phyloP scores from a whole-genome alignment of 2,329 filamentous ascomycete genomes.

The Neodidymelliopsis sp. region DNA sequence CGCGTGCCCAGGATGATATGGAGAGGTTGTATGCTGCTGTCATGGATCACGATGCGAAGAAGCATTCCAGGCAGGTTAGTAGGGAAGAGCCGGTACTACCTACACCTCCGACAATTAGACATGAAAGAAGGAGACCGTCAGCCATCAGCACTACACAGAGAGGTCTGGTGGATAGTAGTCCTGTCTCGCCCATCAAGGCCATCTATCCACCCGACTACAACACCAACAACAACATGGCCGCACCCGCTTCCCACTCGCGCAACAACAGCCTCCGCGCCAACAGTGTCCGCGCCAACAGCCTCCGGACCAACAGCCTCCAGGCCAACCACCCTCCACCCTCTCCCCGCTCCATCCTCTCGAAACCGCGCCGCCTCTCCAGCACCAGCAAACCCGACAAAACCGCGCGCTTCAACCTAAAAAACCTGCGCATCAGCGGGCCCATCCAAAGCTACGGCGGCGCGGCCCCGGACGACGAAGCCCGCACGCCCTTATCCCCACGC shows the following conservation, averaged over 20 bases:
- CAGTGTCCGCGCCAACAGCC: conserved; percentile 1
- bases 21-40: conserved; percentile 92
- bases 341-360: conserved; percentile 48
- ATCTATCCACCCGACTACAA: conserved; percentile 56
- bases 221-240: conserved; percentile 31
- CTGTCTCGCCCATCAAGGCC: conserved; percentile 53
- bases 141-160: conserved; percentile 41
- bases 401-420: conserved; percentile 57
- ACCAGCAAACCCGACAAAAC: conserved; percentile 49
- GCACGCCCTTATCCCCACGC: conserved; percentile 64
- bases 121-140: conserved; percentile 31
- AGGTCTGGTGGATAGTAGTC: conserved; percentile 38
- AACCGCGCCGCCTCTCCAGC: conserved; percentile 46
- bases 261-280: conserved; percentile 14
- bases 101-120: conserved; percentile 3
- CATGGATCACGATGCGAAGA: conserved; percentile 80
- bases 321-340: conserved; percentile 31
- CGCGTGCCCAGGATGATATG: conserved; percentile 80
- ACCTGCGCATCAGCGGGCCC: conserved; percentile 65
- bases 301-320: conserved; percentile 18
- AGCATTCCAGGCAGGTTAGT: conserved; percentile 44
- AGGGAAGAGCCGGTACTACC: conserved; percentile 28
- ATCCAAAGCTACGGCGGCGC: conserved; percentile 55
- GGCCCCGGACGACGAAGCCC: conserved; percentile 55
- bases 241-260: conserved; percentile 33